Evolutionary conservation across 306 rosid genomes (phyloP), one percentile per base, ranked within the genome.

Genomic region (Fagus sylvatica): DNA sequence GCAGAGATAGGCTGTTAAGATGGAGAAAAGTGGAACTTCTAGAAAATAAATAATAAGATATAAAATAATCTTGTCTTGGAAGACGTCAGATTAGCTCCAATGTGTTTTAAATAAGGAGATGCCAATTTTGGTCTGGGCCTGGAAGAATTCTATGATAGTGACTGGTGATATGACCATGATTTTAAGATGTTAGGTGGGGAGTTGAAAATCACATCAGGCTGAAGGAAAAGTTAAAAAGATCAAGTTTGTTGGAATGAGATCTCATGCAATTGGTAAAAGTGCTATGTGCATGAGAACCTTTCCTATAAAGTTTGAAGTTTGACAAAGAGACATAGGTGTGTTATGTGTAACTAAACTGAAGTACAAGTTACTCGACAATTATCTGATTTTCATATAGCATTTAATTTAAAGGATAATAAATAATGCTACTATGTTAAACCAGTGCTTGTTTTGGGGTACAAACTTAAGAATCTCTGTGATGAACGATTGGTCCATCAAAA

Each of bases 1-100:
- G 71, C 71, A 39, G 32, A 66, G 71, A 39, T 66, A 66, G 6
- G 71, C 1, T 37, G 71, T 66, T 66, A 66, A 39, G 51, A 66
- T 66, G 49, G 33, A 37, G 3, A 7, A 66, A 46, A 7, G 12
- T 39, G 37, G 37, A 59, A 30, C 65, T 28, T 28, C 17, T 16
- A 12, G 57, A 19, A 12, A 16, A 53, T 12, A 16, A 53, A 53
- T 53, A 53, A 19, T 16, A 53, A 13, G 19, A 53, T 16, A 16
- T 53, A 56, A 28, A 54, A 28, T 22, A 16, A 53, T 19, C 39
- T 10, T 60, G 4, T 60, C 4, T 32, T 60, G 32, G 13, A 39
- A 22, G 28, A 22, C 28, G 0, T 22, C 28, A 0, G 9, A 30
- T 55, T 28, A 55, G n/a, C 11, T 60, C 17, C 30, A 12, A 22